phyloP scores from a whole-genome alignment of 2,329 filamentous ascomycete species.

The Trichoderma simmonsii region DNA sequence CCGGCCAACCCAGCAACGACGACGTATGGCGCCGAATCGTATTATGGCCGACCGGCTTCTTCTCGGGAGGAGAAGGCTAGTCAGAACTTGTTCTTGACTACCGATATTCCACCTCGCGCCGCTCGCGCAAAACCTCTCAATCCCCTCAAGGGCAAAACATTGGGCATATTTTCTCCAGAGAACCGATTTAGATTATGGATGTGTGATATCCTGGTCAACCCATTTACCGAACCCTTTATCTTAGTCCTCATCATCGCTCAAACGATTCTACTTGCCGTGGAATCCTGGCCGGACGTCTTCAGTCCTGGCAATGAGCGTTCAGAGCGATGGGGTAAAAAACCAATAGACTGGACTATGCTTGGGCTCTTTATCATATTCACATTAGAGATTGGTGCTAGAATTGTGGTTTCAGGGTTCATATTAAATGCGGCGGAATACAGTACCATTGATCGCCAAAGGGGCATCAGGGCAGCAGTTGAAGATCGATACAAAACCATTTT shows the following conservation, averaged over 20 bases:
- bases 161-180: conserved; percentile 79
- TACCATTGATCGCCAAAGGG: conserved; percentile 75
- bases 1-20: conserved; percentile 30
- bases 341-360: conserved; percentile 78
- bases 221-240: conserved; percentile 81
- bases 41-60: conserved; percentile 47
- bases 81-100: conserved; percentile 17
- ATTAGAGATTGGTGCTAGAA: conserved; percentile 74
- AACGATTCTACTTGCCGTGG: conserved; percentile 80
- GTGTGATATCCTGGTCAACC: conserved; percentile 81
- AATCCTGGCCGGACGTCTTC: conserved; percentile 71
- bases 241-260: conserved; percentile 85
- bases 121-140: conserved; percentile 46
- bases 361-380: conserved; percentile 87
- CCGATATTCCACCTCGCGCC: conserved; percentile 20
- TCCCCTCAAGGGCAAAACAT: conserved; percentile 78
- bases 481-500: conserved; percentile 78
- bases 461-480: conserved; percentile 68
- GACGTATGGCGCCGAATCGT: conserved; percentile 48
- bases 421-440: conserved; percentile 90
- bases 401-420: conserved; percentile 90
- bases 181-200: conserved; percentile 70
- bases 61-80: conserved; percentile 45
- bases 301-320: conserved; percentile 58
- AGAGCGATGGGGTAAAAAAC: conserved; percentile 61